Evolutionary conservation across 1,139 yeast species (phyloP), one percentile per base, ranked within the genome.

Genomic region (Scheffersomyces quercinus): DNA sequence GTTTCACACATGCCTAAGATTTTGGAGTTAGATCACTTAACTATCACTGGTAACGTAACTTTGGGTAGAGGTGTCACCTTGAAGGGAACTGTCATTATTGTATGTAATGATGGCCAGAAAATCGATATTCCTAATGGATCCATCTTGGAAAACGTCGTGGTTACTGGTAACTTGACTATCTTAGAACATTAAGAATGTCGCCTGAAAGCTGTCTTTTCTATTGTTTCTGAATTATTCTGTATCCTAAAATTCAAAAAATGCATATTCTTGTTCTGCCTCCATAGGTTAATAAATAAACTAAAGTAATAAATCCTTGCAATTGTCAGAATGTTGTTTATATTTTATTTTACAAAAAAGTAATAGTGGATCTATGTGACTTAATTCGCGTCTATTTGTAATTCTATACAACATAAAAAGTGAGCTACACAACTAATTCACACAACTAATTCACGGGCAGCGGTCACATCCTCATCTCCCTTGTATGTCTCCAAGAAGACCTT

Each of bases 91-190:
- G 99, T 93, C 50, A 93, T 93, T 59, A 89, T 93, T 56, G 99
- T 93, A 45, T 91, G 98, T 70, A 91, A 93, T 50, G 99, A 93
- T 61, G 98, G 98, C 52, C 95, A 89, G 65, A 88, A 83, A 73
- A 93, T 93, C 59, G 98, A 93, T 65, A 88, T 93, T 75, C 99
- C 99, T 57, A 91, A 93, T 62, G 99, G 99, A 36, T 80, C 96
- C 26, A 79, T 90, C 45, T 79, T 93, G 59, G 99, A 93, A 69
- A 93, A 93, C 60, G 98, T 91, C 43, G 99, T 93, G 54, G 90
- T 93, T 58, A 93, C 99, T 46, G 99, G 99, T 67, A 89, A 88
- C 73, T 81, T 93, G 71, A 89, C 96, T 59, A 91, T 93, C 56
- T 81, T 93, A 61, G 99, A 93, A 74, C 99, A 93, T 70, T 93